Evolutionary conservation across 805 yeast species (phyloP), one percentile per base, ranked within the genome.

Genomic region (Vanderwaltozyma yarrowii): DNA sequence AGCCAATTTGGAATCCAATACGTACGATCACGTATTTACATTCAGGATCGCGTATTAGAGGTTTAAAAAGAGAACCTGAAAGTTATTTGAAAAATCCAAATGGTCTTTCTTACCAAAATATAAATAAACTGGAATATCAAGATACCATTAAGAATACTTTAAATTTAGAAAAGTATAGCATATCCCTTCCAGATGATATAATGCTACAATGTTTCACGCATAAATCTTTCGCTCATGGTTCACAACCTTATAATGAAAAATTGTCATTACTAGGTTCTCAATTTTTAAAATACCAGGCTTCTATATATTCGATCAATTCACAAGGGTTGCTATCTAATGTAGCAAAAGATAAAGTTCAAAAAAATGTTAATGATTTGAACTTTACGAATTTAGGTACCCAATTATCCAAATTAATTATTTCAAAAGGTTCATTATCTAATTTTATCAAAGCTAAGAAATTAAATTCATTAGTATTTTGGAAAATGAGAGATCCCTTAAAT

Each of bases 141-240:
- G 45, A 44, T 17, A 44, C 41, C 24, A 52, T 58, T n/a, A 45
- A 48, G 33, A 32, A 44, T 5, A 41, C 32, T 10, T 42, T 59
- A 35, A 46, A 50, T 18, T 43, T 59, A n/a, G 41, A 44, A 14
- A 39, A 50, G 31, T 49, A 44, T 38, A 45, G 45, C 16, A 49
- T 59, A 11, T 46, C 66, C 30, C 64, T 88, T 30, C 67, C 80
- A 4, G 81, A 84, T 50, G 69, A 70, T 6, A 47, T 80, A 41
- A 62, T 80, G 17, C 66, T 86, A 44, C 97, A 89, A 64, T 77
- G 84, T 30, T 65, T 88, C 51, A 88, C 96, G 5, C 96, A 89
- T 65, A 89, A 89, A 64, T 84, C 95, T 17, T 89, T 87, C 68
- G 94, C 94, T 5, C 94, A 85, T 62, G 96, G 95, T 9, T 67